Conservation (phyloP, 345 rosid species). For the Zanthoxylum bungeanum region DNA sequence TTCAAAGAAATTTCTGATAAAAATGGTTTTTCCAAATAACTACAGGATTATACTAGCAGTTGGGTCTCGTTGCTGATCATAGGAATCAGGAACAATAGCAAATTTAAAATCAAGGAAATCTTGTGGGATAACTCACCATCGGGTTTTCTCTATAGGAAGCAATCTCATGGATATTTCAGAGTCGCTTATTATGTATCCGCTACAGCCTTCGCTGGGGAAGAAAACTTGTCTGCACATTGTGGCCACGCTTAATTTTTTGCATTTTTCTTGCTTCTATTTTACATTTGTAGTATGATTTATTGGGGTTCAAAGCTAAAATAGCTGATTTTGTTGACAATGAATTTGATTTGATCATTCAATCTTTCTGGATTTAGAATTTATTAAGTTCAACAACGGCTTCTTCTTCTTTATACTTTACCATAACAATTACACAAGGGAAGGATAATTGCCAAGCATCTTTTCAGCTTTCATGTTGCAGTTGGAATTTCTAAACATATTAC, state of each 20-base stretch:
- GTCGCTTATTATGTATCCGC: constrained; percentile 77
- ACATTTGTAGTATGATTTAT: neutral
- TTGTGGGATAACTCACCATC: constrained; percentile 62
- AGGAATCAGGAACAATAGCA: constrained; percentile 57
- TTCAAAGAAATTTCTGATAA: neutral
- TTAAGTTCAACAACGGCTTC: neutral
- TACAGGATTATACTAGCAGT: constrained; percentile 71
- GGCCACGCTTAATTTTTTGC: constrained; percentile 13
- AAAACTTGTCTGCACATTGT: neutral
- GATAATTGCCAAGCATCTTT: neutral
- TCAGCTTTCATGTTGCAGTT: neutral
- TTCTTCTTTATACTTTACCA: neutral
- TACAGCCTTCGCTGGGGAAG: constrained; percentile 50
- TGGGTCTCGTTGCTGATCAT: constrained; percentile 67
- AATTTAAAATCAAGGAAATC: constrained; percentile 67
- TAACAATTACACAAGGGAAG: neutral
- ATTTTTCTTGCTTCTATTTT: neutral
- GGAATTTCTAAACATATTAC: neutral
- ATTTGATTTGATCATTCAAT: neutral
- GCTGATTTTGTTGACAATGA: neutral
- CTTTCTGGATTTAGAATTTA: neutral
- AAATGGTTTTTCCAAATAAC: neutral
- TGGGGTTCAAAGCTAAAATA: neutral
- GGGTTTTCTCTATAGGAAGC: constrained; percentile 67
- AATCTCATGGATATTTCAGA: constrained; percentile 64